phyloP scores from a whole-genome alignment of 164 flowering plant genomes.

The Magnolia officinalis region DNA sequence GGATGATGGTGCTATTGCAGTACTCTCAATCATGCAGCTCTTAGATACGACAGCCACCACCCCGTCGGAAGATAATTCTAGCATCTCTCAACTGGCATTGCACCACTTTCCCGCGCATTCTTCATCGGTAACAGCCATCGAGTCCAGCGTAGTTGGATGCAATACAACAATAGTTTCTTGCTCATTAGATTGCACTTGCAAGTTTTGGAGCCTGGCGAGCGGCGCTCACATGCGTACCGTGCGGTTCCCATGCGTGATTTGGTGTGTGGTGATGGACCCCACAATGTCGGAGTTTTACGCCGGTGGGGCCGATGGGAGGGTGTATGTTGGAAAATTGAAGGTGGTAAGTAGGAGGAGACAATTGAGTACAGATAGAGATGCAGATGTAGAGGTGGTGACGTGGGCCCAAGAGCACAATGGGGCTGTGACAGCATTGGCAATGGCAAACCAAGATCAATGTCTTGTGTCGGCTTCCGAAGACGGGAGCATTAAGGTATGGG shows the following conservation, averaged over 20 bases:
- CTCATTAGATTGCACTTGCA: slow-evolving; percentile 44
- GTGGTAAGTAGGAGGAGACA: background rate
- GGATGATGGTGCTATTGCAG: slow-evolving; percentile 23
- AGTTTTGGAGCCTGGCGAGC: slow-evolving; percentile 37
- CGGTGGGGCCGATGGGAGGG: slow-evolving; percentile 47
- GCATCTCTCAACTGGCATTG: background rate
- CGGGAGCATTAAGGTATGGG: slow-evolving; percentile 42
- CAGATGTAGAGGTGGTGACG: slow-evolving; percentile 4
- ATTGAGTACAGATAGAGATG: background rate
- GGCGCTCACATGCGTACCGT: slow-evolving; percentile 26
- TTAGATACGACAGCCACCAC: slow-evolving; percentile 6
- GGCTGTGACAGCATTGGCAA: slow-evolving; percentile 23
- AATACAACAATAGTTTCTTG: slow-evolving; percentile 27
- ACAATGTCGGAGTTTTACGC: slow-evolving; percentile 27
- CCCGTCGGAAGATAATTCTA: background rate
- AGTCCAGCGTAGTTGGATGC: slow-evolving; percentile 9
- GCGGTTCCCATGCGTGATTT: slow-evolving; percentile 33
- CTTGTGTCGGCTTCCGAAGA: slow-evolving; percentile 48
- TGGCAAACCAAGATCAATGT: slow-evolving; percentile 17
- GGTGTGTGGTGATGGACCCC: slow-evolving; percentile 22
- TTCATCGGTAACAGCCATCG: slow-evolving; percentile 33
- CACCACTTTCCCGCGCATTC: slow-evolving; percentile 28
- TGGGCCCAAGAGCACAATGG: slow-evolving; percentile 29
- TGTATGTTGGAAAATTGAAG: slow-evolving; percentile 31
- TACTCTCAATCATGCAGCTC: slow-evolving; percentile 20